Percentiles rank a stretch among this genome's conserved stretches.
These are phyloP conservation scores for Hyaloscypha hepaticicola DNA, from an alignment of 495 filamentous ascomycete species.

Conservation along the genomic window DNA sequence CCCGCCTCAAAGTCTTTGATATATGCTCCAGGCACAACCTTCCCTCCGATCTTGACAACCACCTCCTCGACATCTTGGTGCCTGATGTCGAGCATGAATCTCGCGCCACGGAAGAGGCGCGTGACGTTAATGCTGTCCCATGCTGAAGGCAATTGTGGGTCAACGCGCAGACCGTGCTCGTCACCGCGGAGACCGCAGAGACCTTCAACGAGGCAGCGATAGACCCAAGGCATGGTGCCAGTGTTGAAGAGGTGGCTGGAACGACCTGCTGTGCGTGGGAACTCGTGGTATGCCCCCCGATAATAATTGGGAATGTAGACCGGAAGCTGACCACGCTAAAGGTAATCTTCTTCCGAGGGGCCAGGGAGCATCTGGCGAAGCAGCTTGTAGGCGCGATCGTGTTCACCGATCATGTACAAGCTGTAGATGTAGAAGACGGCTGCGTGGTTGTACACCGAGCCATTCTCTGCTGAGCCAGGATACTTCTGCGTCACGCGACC, in stretches of 20 bases:
- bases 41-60: constrained; percentile 37
- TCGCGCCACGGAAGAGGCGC: constrained; percentile 50
- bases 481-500: constrained; percentile 59
- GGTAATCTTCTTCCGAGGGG: constrained; percentile 49
- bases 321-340: constrained; percentile 53
- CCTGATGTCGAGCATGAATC: constrained; percentile 46
- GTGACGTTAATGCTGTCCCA: constrained; percentile 50
- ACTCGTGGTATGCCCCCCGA: constrained; percentile 49
- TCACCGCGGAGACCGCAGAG: constrained; percentile 53
- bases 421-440: constrained; percentile 52
- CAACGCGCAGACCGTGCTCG: constrained; percentile 42
- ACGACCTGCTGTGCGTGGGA: constrained; percentile 52
- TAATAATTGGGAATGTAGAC: constrained; percentile 59
- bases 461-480: constrained; percentile 56
- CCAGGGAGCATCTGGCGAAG: constrained; percentile 54
- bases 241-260: constrained; percentile 58
- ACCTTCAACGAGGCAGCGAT: constrained; percentile 53
- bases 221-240: constrained; percentile 54
- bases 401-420: constrained; percentile 48
- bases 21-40: constrained; percentile 37
- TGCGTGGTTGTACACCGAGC: constrained; percentile 57
- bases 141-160: constrained; percentile 47
- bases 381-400: constrained; percentile 48
- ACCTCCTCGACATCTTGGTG: constrained; percentile 44
- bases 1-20: constrained; percentile 41